These are phyloP conservation scores for Tirmania nivea DNA, from an alignment of 495 filamentous ascomycete genomes.

Conservation along the genomic window DNA sequence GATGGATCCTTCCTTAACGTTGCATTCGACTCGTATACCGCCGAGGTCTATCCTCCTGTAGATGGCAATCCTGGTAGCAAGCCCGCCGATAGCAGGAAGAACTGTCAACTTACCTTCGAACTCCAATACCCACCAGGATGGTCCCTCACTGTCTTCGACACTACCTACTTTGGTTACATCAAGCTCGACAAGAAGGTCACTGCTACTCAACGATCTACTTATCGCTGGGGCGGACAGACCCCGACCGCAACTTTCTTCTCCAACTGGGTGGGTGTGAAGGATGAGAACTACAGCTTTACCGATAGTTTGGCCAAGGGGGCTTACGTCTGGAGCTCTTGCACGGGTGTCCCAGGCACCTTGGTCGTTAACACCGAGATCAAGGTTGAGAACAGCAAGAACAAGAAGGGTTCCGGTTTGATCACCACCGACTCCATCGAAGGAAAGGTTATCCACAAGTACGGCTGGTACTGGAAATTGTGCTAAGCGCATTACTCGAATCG, in stretches of 20 bases:
- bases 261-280: slow-evolving; percentile 14
- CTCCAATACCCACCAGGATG: slow-evolving; percentile 30
- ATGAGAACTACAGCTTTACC: slow-evolving; percentile 16
- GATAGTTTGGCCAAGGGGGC: neutral
- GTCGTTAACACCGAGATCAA: neutral
- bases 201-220: slow-evolving; percentile 28
- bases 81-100: slow-evolving; percentile 24
- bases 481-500: neutral
- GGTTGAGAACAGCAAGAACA: slow-evolving; percentile 1
- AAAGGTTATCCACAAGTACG: slow-evolving; percentile 22
- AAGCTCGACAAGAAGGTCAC: slow-evolving; percentile 24
- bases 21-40: slow-evolving; percentile 27
- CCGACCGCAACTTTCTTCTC: slow-evolving; percentile 13
- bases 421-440: slow-evolving; percentile 23
- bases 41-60: slow-evolving; percentile 24
- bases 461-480: slow-evolving; percentile 18
- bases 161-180: slow-evolving; percentile 30
- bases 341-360: neutral
- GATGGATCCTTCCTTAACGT: slow-evolving; percentile 28
- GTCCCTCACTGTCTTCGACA: slow-evolving; percentile 31
- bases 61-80: neutral
- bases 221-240: slow-evolving; percentile 29
- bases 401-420: slow-evolving; percentile 16
- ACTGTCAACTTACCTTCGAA: slow-evolving; percentile 32
- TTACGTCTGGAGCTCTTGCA: neutral